Evolutionary conservation across 768 basidiomycete species (phyloP).

Genomic region (Pleurotus cornucopiae): DNA sequence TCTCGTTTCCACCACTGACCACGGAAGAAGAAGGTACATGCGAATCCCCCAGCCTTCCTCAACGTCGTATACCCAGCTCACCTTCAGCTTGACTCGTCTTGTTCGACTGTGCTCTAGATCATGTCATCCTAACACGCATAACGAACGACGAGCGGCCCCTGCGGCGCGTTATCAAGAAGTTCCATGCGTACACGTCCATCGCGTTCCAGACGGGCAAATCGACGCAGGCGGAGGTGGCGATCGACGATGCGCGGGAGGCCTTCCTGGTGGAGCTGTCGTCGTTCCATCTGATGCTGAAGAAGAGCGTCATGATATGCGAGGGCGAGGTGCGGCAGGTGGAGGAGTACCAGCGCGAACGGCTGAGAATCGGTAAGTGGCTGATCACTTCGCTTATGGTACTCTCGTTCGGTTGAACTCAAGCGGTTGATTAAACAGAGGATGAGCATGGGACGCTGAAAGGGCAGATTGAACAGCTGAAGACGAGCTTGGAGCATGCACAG

Average conservation of each 20-base stretch:
- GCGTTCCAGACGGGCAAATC: slow-evolving; percentile 22
- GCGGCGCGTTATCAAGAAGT: slow-evolving; percentile 76
- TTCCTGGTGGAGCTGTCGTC: slow-evolving; percentile 76
- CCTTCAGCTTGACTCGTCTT: slow-evolving; percentile 2
- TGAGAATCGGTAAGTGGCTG: slow-evolving; percentile 58
- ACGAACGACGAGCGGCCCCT: slow-evolving; percentile 79
- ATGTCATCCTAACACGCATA: slow-evolving; percentile 76
- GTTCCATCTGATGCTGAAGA: slow-evolving; percentile 72
- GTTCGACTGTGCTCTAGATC: slow-evolving; percentile 40
- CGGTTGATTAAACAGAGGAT: slow-evolving; percentile 38
- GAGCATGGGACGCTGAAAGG: slow-evolving; percentile 63
- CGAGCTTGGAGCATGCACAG: slow-evolving; percentile 74
- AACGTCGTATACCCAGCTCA: slow-evolving; percentile 20
- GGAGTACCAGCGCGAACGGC: slow-evolving; percentile 72
- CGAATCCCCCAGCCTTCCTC: slow-evolving; percentile 8
- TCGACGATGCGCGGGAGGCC: slow-evolving; percentile 73
- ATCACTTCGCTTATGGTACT: background rate
- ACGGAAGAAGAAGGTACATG: slow-evolving; percentile 60
- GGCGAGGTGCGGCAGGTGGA: slow-evolving; percentile 84
- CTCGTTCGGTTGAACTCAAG: background rate
- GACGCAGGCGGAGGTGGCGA: slow-evolving; percentile 15
- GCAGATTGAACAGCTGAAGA: slow-evolving; percentile 78
- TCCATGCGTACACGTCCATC: slow-evolving; percentile 65
- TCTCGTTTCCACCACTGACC: slow-evolving; percentile 40
- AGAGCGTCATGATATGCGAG: slow-evolving; percentile 79